These are phyloP conservation scores for Gardenia jasminoides DNA, from an alignment of 257 asterid species.

Conservation along the genomic window DNA sequence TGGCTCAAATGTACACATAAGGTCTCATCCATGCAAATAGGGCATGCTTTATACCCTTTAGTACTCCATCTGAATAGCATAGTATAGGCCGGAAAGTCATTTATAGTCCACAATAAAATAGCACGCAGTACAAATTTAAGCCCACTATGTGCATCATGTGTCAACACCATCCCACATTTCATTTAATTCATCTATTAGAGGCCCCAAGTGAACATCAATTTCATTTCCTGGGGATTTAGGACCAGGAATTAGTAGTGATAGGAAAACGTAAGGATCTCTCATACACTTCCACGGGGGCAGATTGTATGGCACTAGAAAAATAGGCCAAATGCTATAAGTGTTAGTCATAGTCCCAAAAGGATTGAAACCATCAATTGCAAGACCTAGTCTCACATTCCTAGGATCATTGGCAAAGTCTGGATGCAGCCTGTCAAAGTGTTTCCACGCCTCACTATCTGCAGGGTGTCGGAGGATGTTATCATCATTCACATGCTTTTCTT, in stretches of 20 bases:
- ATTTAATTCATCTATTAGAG: background rate
- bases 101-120: conserved; percentile 7
- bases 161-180: background rate
- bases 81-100: conserved; percentile 7
- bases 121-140: background rate
- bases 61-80: conserved; percentile 9
- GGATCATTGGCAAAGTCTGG: background rate
- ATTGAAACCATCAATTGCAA: background rate
- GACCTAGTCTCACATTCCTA: background rate
- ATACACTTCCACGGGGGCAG: conserved; percentile 6
- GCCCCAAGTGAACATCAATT: background rate
- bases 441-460: background rate
- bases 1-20: background rate
- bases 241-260: background rate
- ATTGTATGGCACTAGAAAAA: background rate
- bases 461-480: background rate
- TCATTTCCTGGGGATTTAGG: background rate
- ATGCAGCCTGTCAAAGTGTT: background rate
- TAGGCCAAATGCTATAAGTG: background rate
- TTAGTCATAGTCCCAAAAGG: background rate
- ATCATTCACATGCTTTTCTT: background rate
- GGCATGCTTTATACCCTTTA: background rate
- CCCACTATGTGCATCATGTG: background rate
- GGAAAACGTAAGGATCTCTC: background rate
- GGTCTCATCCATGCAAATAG: background rate